phyloP scores from a whole-genome alignment of 768 basidiomycete genomes.

The Russula vinacea region DNA sequence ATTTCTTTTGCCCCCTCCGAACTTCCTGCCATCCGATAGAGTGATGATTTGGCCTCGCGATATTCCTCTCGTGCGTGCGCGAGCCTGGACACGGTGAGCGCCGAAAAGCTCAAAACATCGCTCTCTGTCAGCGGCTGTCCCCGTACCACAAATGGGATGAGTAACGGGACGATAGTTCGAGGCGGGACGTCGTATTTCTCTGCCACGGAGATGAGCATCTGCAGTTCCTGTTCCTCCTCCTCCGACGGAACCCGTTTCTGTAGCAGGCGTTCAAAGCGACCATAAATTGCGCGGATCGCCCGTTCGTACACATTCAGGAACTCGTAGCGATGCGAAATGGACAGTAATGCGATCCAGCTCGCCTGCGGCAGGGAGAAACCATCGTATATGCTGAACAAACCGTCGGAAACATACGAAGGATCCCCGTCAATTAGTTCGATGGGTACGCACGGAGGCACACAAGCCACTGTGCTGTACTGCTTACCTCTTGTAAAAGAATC shows the following conservation, averaged over 20 bases:
- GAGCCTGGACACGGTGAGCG: conserved; percentile 21
- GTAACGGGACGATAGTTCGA: background rate
- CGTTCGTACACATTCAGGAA: conserved; percentile 18
- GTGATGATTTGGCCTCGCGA: too few relatives aligned
- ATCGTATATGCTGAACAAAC: conserved; percentile 16
- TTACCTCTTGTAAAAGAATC: conserved; percentile 24
- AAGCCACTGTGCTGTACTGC: background rate
- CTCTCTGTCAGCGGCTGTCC: conserved; percentile 6
- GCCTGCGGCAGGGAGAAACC: conserved; percentile 10
- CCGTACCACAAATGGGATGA: conserved; percentile 12
- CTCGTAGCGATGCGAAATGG: conserved; percentile 21
- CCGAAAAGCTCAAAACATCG: conserved; percentile 10
- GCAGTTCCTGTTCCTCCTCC: background rate
- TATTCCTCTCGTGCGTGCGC: conserved; percentile 21
- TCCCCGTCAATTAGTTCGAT: too few relatives aligned
- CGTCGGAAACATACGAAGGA: too few relatives aligned
- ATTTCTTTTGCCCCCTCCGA: background rate
- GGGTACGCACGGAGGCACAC: too few relatives aligned
- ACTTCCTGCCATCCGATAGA: background rate
- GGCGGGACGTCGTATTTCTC: conserved; percentile 17
- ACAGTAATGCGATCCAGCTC: conserved; percentile 21
- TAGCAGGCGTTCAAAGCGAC: background rate
- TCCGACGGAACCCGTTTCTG: too few relatives aligned
- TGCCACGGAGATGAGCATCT: conserved; percentile 12
- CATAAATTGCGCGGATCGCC: conserved; percentile 18